Conservation (phyloP, 2,329 filamentous ascomycete genomes). For the Trichophyton equinum region DNA sequence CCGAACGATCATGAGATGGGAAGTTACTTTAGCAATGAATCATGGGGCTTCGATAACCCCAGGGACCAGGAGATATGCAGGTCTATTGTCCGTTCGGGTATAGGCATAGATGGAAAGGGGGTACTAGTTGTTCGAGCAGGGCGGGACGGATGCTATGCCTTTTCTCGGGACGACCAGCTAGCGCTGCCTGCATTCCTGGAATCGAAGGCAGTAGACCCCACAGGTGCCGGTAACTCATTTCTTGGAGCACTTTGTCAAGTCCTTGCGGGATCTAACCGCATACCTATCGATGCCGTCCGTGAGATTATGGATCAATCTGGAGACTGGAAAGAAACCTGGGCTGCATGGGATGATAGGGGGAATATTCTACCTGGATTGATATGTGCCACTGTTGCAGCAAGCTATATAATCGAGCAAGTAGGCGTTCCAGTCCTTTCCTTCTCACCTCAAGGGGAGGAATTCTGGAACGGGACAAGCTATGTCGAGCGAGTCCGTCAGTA, state of each 20-base stretch:
- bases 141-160: slow-evolving; percentile 45
- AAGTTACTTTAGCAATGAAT: slow-evolving; percentile 57
- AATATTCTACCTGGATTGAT: slow-evolving; percentile 53
- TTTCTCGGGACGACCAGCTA: slow-evolving; percentile 29
- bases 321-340: slow-evolving; percentile 36
- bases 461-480: slow-evolving; percentile 36
- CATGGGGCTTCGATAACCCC: slow-evolving; percentile 22
- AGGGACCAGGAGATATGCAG: slow-evolving; percentile 23
- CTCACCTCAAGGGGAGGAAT: slow-evolving; percentile 23
- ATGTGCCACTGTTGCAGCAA: slow-evolving; percentile 72
- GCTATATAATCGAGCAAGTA: slow-evolving; percentile 89
- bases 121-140: slow-evolving; percentile 46
- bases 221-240: slow-evolving; percentile 87
- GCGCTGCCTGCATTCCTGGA: slow-evolving; percentile 72
- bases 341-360: slow-evolving; percentile 37
- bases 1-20: slow-evolving; percentile 88
- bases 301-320: slow-evolving; percentile 37
- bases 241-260: slow-evolving; percentile 51
- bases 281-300: slow-evolving; percentile 21
- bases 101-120: slow-evolving; percentile 27
- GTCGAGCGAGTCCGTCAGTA: slow-evolving; percentile 34
- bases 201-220: slow-evolving; percentile 66
- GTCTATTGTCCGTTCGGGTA: slow-evolving; percentile 25
- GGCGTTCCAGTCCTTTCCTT: slow-evolving; percentile 51
- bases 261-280: slow-evolving; percentile 34